These are phyloP conservation scores for Gardenia jasminoides DNA, from an alignment of 257 asterid genomes.

Conservation along the genomic window DNA sequence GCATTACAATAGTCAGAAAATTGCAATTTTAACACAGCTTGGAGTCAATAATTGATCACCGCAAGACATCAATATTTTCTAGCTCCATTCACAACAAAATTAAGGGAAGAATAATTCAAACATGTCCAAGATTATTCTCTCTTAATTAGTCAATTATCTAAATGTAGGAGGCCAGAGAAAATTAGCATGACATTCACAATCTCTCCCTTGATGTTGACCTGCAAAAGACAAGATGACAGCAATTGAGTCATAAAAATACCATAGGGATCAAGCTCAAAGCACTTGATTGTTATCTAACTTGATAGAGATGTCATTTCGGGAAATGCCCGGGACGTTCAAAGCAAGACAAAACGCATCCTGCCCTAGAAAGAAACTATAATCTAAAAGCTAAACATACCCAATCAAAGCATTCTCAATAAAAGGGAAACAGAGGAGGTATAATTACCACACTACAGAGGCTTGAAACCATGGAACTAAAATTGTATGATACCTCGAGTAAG, in stretches of 20 bases:
- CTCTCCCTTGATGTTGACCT: no score
- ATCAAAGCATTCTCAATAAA: not conserved
- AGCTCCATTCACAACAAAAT: no score
- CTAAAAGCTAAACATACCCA: not conserved
- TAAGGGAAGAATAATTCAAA: no score
- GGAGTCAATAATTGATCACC: no score
- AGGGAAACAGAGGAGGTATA: not conserved
- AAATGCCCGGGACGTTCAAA: not conserved
- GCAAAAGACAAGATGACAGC: no score
- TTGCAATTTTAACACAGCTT: no score
- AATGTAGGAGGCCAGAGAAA: no score
- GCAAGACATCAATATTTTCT: no score
- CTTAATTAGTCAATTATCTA: no score
- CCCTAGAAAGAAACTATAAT: not conserved
- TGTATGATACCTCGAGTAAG: not conserved
- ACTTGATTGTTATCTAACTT: not conserved
- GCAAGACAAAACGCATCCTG: not conserved
- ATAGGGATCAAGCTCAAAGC: not conserved
- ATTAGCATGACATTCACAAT: no score
- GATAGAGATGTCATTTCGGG: not conserved
- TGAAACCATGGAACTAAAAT: not conserved
- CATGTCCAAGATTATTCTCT: no score
- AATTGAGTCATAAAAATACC: not conserved
- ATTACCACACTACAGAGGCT: not conserved
- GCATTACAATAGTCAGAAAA: no score